Evolutionary conservation across 768 basidiomycete genomes (phyloP), one percentile per base, ranked within the genome.

Genomic region (Dacryopinax spathularia): DNA sequence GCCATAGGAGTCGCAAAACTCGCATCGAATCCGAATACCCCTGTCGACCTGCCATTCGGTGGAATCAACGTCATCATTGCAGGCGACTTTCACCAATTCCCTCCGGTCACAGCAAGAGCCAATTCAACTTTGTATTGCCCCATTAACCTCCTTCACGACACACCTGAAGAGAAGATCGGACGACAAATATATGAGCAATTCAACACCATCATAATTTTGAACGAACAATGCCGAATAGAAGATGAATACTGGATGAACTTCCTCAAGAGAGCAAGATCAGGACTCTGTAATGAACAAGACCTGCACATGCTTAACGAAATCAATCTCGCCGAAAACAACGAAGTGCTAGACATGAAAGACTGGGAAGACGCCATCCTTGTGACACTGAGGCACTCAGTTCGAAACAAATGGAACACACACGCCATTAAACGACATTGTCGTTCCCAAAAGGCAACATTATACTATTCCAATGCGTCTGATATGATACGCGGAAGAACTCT

Each of bases 81-180:
- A n/a, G 79, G 79, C 0, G 77, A 80, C 56, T 72, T 78, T 15
- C 77, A 80, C 61, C 79, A 79, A 66, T 79, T 80, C 65, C 78
- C 77, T 1, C 78, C 77, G 0, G 77, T 80, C 0, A 68, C 60
- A 3, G n/a, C n/a, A n/a, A n/a, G n/a, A n/a, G n/a, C n/a, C n/a
- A n/a, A n/a, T n/a, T n/a, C n/a, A n/a, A n/a, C n/a, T n/a, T n/a
- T n/a, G n/a, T n/a, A n/a, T n/a, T n/a, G n/a, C n/a, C n/a, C n/a
- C n/a, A n/a, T n/a, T n/a, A n/a, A n/a, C n/a, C n/a, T n/a, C n/a
- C 31, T 22, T 27, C n/a, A 15, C 7, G 31, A 27, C 36, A 33
- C 31, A 15, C 16, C 56, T 29, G 63, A 65, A 13, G 56, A 39
- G 33, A 34, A 41, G 13, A 33, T 73, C 2, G 73, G 76, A 0